Percentiles rank a stretch among this genome's conserved stretches.
Conservation (phyloP, 2,329 filamentous ascomycete species). For the Colletotrichum sp. region DNA sequence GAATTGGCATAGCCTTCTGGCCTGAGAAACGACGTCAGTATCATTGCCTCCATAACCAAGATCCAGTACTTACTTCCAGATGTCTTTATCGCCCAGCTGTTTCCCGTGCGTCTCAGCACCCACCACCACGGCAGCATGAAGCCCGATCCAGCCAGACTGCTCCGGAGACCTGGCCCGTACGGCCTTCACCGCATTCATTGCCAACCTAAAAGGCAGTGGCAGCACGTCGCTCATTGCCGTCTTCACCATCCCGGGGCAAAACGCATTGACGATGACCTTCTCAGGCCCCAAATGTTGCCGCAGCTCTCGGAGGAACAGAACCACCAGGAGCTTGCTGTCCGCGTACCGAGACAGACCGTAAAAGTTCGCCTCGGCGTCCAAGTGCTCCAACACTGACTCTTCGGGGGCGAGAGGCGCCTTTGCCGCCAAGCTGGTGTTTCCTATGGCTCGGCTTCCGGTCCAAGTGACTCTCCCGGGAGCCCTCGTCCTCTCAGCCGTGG, state of each 20-base stretch:
- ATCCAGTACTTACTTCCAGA: slow-evolving; percentile 1
- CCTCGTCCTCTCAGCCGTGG: background rate
- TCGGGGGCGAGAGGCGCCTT: background rate
- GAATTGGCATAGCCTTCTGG: background rate
- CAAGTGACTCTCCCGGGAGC: background rate
- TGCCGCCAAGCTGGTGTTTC: background rate
- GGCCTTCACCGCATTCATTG: background rate
- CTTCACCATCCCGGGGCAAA: slow-evolving; percentile 12
- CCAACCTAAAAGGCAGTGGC: background rate
- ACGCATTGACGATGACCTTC: slow-evolving; percentile 1
- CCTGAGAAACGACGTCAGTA: background rate
- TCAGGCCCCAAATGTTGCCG: background rate
- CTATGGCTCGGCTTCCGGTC: background rate
- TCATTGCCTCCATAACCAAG: background rate
- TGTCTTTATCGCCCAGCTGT: background rate
- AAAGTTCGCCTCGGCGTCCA: background rate
- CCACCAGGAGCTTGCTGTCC: background rate
- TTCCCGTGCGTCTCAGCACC: slow-evolving; percentile 6
- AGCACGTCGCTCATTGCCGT: slow-evolving; percentile 4
- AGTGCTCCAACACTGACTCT: slow-evolving; percentile 1
- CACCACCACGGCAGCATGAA: background rate
- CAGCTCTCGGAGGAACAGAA: background rate
- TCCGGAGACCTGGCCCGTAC: background rate
- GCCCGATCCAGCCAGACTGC: background rate
- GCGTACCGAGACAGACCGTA: slow-evolving; percentile 2